Conservation (phyloP, 768 basidiomycete genomes). For the Zangia roseola region DNA sequence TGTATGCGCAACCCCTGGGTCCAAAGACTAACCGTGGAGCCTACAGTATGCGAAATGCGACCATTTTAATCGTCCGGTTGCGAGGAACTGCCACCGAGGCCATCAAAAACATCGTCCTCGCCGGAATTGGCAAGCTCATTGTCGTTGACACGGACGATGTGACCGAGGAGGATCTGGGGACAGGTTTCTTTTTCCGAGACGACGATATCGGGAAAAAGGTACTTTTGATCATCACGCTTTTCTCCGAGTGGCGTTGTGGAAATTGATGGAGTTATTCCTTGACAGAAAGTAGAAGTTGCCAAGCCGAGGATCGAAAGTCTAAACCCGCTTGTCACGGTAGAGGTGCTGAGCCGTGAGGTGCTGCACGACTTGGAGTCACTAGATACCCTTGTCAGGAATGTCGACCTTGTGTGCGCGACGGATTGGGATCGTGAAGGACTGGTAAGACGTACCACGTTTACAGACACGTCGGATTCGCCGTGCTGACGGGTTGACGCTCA, state of each 20-base stretch:
- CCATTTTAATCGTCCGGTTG: constrained; percentile 78
- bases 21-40: constrained; percentile 7
- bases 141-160: constrained; percentile 80
- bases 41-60: constrained; percentile 88
- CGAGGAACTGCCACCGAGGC: constrained; percentile 87
- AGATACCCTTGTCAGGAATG: constrained; percentile 55
- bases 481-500: constrained; percentile 10
- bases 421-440: constrained; percentile 69
- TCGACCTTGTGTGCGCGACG: constrained; percentile 87
- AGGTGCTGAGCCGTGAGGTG: constrained; percentile 55
- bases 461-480: not conserved
- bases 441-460: constrained; percentile 46
- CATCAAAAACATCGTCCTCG: constrained; percentile 96
- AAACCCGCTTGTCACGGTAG: constrained; percentile 87
- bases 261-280: constrained; percentile 22
- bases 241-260: constrained; percentile 38
- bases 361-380: constrained; percentile 52
- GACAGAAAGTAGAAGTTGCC: constrained; percentile 82
- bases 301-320: constrained; percentile 82
- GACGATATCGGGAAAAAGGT: constrained; percentile 92
- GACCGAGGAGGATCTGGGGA: constrained; percentile 81
- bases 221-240: constrained; percentile 6
- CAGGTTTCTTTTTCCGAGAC: constrained; percentile 92
- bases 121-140: constrained; percentile 89
- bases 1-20: not conserved